Conservation (phyloP, 2,329 filamentous ascomycete species). For the Cadophora malorum region DNA sequence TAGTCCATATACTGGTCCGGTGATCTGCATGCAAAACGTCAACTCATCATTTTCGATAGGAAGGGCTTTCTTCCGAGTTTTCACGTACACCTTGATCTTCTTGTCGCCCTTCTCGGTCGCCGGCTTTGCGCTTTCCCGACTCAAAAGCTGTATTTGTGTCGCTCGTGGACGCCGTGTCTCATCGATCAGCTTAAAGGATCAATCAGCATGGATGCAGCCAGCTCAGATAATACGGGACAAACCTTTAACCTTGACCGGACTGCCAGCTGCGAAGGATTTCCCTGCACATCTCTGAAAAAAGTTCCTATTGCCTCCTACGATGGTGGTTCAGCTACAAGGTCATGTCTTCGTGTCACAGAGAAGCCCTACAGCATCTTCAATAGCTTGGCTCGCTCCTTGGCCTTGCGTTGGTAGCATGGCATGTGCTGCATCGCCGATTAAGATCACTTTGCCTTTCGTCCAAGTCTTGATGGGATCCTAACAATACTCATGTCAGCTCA, state of each 20-base stretch:
- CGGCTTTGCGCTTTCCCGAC: conserved; percentile 50
- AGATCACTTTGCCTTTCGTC: conserved; percentile 47
- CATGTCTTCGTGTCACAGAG: background rate
- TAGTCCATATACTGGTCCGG: conserved; percentile 52
- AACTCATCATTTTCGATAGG: background rate
- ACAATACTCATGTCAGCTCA: background rate
- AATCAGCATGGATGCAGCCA: background rate
- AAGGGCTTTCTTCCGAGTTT: background rate
- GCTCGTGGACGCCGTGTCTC: conserved; percentile 48
- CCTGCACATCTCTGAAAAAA: conserved; percentile 39
- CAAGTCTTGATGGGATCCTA: conserved; percentile 49
- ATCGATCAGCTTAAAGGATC: conserved; percentile 38
- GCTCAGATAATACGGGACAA: background rate
- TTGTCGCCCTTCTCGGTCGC: conserved; percentile 46
- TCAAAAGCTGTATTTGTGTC: conserved; percentile 51
- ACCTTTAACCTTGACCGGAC: conserved; percentile 31
- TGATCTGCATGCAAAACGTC: background rate
- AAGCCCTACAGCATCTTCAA: conserved; percentile 48
- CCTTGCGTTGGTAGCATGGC: conserved; percentile 54
- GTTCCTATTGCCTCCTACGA: conserved; percentile 45
- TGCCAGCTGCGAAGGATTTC: conserved; percentile 29
- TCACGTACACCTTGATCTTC: conserved; percentile 45
- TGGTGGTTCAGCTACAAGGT: background rate
- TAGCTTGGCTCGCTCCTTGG: conserved; percentile 51
- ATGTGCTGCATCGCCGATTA: conserved; percentile 56